phyloP scores from a whole-genome alignment of 257 asterid genomes.

The Solanum piurae region DNA sequence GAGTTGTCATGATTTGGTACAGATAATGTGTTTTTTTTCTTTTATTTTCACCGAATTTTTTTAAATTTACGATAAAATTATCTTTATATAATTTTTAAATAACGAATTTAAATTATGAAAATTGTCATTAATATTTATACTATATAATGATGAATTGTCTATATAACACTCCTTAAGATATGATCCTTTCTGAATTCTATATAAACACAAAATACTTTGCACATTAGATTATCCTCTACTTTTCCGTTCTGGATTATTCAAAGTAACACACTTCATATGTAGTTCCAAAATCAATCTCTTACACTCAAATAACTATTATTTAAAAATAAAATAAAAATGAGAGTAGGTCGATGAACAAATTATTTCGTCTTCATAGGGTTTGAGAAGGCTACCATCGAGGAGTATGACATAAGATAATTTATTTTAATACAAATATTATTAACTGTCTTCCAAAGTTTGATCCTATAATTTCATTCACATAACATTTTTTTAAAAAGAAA shows the following conservation, averaged over 20 bases:
- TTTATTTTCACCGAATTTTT: neutral
- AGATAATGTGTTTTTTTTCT: neutral
- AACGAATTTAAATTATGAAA: too few species aligned
- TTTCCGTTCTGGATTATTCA: neutral
- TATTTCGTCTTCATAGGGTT: neutral
- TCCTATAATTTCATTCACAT: neutral
- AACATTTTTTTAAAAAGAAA: too few species aligned
- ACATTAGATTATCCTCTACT: neutral
- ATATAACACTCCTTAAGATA: neutral
- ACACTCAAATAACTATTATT: neutral
- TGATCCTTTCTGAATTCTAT: too few species aligned
- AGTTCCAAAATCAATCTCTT: neutral
- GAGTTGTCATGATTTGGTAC: neutral
- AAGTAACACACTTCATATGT: neutral
- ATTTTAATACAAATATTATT: too few species aligned
- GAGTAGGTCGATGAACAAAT: neutral
- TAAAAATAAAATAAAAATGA: too few species aligned
- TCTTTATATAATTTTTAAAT: too few species aligned
- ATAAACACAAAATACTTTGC: neutral
- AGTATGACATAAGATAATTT: neutral
- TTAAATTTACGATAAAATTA: too few species aligned
- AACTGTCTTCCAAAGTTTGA: too few species aligned
- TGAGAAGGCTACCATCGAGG: neutral
- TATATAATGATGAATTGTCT: neutral
- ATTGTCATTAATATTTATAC: too few species aligned